These are phyloP conservation scores for Cyanodermella asteris DNA, from an alignment of 2,329 filamentous ascomycete species.

Conservation along the genomic window DNA sequence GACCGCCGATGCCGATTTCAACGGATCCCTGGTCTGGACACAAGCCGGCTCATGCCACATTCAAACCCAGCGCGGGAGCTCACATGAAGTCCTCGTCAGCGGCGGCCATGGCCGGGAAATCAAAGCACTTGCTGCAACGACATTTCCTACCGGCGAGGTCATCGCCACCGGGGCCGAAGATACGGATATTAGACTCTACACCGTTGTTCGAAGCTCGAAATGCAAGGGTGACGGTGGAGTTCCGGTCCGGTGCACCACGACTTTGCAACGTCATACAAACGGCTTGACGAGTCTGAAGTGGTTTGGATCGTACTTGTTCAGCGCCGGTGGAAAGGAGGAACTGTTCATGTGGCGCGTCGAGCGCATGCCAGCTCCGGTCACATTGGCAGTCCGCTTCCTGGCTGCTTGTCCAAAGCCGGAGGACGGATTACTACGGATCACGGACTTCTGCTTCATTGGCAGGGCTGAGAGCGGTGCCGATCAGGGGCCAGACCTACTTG, in stretches of 20 bases:
- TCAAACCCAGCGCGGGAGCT: slow-evolving; percentile 17
- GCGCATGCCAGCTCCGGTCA: slow-evolving; percentile 29
- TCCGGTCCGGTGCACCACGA: too few relatives aligned
- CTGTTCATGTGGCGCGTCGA: slow-evolving; percentile 63
- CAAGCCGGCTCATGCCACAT: slow-evolving; percentile 37
- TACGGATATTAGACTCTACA: slow-evolving; percentile 57
- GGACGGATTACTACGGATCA: slow-evolving; percentile 53
- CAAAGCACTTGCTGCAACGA: slow-evolving; percentile 34
- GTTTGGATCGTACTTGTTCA: slow-evolving; percentile 69
- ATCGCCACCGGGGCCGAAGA: slow-evolving; percentile 51
- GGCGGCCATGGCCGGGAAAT: slow-evolving; percentile 81
- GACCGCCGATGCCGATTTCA: slow-evolving; percentile 10
- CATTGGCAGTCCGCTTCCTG: slow-evolving; percentile 30
- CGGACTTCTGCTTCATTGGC: slow-evolving; percentile 49
- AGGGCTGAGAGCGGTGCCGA: slow-evolving; percentile 7
- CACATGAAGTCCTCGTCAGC: slow-evolving; percentile 30
- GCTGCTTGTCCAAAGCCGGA: slow-evolving; percentile 26
- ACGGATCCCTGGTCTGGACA: slow-evolving; percentile 49
- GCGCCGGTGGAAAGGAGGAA: slow-evolving; percentile 71
- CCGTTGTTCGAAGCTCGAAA: too few relatives aligned
- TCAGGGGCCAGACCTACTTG: slow-evolving; percentile 9
- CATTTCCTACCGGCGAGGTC: slow-evolving; percentile 12
- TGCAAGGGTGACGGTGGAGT: too few relatives aligned
- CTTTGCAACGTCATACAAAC: too few relatives aligned
- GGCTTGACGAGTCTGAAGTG: too few relatives aligned